These are phyloP conservation scores for Barnettozyma botsteinii DNA, from an alignment of 805 yeast species.

Conservation along the genomic window DNA sequence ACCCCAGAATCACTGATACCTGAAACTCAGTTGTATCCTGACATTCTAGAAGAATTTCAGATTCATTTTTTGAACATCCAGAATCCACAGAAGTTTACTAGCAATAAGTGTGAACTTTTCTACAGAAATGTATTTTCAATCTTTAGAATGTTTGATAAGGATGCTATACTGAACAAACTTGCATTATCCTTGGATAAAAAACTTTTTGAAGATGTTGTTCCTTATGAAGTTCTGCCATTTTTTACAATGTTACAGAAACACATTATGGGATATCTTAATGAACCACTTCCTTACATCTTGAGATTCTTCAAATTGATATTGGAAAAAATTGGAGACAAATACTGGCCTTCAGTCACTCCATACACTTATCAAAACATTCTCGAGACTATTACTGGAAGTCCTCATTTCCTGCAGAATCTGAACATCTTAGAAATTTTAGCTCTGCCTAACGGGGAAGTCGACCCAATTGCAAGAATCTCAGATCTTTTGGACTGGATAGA, in stretches of 20 bases:
- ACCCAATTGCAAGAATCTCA: slow-evolving; percentile 30
- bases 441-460: slow-evolving; percentile 26
- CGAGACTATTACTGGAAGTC: slow-evolving; percentile 55
- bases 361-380: slow-evolving; percentile 49
- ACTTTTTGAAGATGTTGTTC: slow-evolving; percentile 16
- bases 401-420: slow-evolving; percentile 38
- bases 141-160: slow-evolving; percentile 30
- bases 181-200: slow-evolving; percentile 24
- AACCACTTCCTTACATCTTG: slow-evolving; percentile 42
- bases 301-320: slow-evolving; percentile 44
- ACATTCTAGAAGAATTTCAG: slow-evolving; percentile 51
- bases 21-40: slow-evolving; percentile 26
- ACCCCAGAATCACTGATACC: slow-evolving; percentile 7
- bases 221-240: slow-evolving; percentile 32
- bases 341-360: slow-evolving; percentile 55
- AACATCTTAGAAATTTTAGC: slow-evolving; percentile 23
- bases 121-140: slow-evolving; percentile 41
- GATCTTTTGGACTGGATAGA: slow-evolving; percentile 55
- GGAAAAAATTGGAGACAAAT: slow-evolving; percentile 33
- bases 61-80: slow-evolving; percentile 48
- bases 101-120: slow-evolving; percentile 35
- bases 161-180: slow-evolving; percentile 29
- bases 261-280: slow-evolving; percentile 42
- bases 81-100: slow-evolving; percentile 43
- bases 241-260: slow-evolving; percentile 43